Conservation (phyloP, 164 flowering plant species). For the Vitis rotundifolia region DNA sequence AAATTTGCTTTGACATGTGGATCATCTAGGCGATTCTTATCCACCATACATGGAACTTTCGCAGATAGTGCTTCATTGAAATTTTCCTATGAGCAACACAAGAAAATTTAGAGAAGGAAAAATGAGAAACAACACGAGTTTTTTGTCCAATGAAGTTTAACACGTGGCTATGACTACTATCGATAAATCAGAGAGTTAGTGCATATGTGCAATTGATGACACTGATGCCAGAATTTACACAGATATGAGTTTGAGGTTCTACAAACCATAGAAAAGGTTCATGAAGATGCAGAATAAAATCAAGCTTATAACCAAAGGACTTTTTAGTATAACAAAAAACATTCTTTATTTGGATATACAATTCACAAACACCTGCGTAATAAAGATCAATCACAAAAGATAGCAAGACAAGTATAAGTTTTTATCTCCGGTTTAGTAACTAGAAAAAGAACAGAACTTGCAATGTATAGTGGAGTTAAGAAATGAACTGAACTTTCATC, state of each 20-base stretch:
- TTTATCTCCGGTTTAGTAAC: too few species aligned
- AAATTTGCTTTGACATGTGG: conserved; percentile 97
- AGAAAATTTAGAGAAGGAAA: background rate
- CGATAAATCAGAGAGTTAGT: background rate
- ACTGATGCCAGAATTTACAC: background rate
- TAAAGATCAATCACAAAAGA: too few species aligned
- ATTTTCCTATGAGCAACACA: conserved; percentile 58
- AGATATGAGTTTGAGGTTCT: background rate
- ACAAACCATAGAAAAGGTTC: background rate
- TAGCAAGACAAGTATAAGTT: too few species aligned
- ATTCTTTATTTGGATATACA: too few species aligned
- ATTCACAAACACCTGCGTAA: too few species aligned
- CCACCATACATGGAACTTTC: conserved; percentile 70
- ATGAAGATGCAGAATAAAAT: background rate
- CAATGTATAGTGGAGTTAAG: too few species aligned
- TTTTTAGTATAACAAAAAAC: too few species aligned
- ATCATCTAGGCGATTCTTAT: conserved; percentile 81
- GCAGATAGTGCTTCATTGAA: conserved; percentile 68
- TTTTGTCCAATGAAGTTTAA: background rate
- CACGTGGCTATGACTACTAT: background rate
- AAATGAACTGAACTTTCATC: too few species aligned
- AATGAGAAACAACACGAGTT: background rate
- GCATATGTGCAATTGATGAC: background rate
- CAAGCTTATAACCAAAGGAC: background rate
- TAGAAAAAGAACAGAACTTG: too few species aligned